Conservation (phyloP, 2,329 filamentous ascomycete species). For the Pseudocercospora macadamiae region DNA sequence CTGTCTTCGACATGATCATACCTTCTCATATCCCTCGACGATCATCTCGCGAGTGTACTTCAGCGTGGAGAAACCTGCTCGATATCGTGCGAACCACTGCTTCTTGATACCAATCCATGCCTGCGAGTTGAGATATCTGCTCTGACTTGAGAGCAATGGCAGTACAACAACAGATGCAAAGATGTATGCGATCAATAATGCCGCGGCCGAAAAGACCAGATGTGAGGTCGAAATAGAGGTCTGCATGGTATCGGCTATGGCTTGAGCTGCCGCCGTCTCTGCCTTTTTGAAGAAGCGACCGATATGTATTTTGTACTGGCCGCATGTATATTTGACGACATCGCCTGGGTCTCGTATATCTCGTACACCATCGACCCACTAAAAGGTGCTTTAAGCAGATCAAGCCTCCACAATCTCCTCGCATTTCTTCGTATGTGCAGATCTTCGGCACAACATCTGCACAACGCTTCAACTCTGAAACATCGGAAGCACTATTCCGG, state of each 20-base stretch:
- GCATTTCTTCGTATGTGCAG: background rate
- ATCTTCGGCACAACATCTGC: background rate
- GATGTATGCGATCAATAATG: slow-evolving; percentile 13
- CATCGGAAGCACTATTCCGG: background rate
- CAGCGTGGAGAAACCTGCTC: slow-evolving; percentile 20
- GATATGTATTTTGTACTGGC: slow-evolving; percentile 6
- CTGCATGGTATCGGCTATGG: slow-evolving; percentile 13
- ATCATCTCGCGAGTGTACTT: slow-evolving; percentile 23
- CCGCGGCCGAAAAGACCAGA: slow-evolving; percentile 16
- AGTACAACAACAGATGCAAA: slow-evolving; percentile 16
- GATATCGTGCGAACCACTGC: slow-evolving; percentile 19
- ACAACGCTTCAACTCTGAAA: background rate
- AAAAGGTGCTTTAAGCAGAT: no score
- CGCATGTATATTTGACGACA: background rate
- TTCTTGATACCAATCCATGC: slow-evolving; percentile 25
- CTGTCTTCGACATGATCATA: background rate
- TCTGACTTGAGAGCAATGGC: slow-evolving; percentile 15
- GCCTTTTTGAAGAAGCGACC: background rate
- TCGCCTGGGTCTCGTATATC: slow-evolving; percentile 10
- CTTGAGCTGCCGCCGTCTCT: background rate
- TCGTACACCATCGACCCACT: slow-evolving; percentile 18
- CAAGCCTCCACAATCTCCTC: background rate
- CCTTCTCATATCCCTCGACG: slow-evolving; percentile 22
- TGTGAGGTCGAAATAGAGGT: slow-evolving; percentile 12
- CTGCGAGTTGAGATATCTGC: slow-evolving; percentile 18